Evolutionary conservation across 1,284 basidiomycete genomes (phyloP).

Genomic region (Ceratobasidium sp.): DNA sequence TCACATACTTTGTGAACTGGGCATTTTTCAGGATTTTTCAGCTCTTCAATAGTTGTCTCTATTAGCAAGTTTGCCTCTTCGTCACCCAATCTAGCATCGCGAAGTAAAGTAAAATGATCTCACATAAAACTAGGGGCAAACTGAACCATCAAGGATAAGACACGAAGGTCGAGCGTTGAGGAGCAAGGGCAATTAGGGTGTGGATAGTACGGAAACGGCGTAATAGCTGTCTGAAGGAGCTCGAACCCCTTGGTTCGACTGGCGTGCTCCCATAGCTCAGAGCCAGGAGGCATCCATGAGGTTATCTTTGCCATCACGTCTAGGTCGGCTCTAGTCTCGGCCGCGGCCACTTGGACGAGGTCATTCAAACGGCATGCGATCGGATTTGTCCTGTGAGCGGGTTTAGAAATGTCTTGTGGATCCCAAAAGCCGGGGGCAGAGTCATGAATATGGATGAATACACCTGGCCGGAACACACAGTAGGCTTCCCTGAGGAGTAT

Average conservation of each 20-base stretch:
- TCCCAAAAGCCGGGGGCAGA: neutral
- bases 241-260: neutral
- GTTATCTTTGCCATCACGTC: neutral
- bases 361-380: neutral
- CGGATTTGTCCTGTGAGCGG: conserved; percentile 4
- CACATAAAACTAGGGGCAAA: neutral
- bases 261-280: neutral
- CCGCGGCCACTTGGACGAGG: neutral
- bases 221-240: neutral
- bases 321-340: neutral
- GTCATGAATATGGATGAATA: neutral
- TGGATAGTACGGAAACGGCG: neutral
- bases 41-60: neutral
- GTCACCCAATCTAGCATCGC: neutral
- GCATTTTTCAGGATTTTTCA: conserved; percentile 2
- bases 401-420: neutral
- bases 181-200: neutral
- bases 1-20: neutral
- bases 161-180: neutral
- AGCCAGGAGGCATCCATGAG: neutral
- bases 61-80: neutral
- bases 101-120: neutral
- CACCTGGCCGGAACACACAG: conserved; percentile 12
- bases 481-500: neutral
- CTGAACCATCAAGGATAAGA: neutral